phyloP scores from a whole-genome alignment of 768 basidiomycete species.

The Serendipita sp. region DNA sequence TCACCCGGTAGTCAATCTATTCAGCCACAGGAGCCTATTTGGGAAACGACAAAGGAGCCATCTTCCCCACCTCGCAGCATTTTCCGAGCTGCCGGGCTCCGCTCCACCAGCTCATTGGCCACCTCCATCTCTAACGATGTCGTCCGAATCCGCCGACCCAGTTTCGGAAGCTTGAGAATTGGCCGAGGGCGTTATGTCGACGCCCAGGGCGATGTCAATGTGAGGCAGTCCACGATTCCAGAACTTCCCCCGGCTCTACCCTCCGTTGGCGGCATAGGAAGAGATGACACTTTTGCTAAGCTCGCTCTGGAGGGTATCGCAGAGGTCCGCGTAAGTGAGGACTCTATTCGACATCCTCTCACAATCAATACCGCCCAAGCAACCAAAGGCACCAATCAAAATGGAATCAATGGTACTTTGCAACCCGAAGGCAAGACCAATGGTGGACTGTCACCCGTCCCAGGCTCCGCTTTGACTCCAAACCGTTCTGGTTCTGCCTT shows the following conservation, averaged over 20 bases:
- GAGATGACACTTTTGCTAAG: constrained; percentile 5
- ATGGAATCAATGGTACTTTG: neutral
- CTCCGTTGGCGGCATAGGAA: neutral
- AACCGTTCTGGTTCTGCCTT: neutral
- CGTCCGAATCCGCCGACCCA: neutral
- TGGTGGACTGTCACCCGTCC: neutral
- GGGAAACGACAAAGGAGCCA: neutral
- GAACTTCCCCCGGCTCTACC: constrained; percentile 3
- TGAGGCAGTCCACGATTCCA: neutral
- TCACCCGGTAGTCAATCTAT: neutral
- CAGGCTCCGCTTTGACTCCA: neutral
- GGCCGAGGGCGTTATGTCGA: neutral
- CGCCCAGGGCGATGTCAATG: neutral
- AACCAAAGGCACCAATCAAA: neutral
- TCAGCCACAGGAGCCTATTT: no score
- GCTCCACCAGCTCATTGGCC: neutral
- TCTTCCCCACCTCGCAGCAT: neutral
- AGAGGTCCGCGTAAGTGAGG: constrained; percentile 3
- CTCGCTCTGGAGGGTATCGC: constrained; percentile 3
- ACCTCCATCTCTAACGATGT: constrained; percentile 2
- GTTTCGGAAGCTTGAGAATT: neutral
- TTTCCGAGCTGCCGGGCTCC: neutral
- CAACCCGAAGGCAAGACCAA: neutral
- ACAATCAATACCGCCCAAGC: neutral
- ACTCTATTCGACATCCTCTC: neutral